These are phyloP conservation scores for Fraxinus quadrangulata DNA, from an alignment of 257 asterid species.

Conservation along the genomic window DNA sequence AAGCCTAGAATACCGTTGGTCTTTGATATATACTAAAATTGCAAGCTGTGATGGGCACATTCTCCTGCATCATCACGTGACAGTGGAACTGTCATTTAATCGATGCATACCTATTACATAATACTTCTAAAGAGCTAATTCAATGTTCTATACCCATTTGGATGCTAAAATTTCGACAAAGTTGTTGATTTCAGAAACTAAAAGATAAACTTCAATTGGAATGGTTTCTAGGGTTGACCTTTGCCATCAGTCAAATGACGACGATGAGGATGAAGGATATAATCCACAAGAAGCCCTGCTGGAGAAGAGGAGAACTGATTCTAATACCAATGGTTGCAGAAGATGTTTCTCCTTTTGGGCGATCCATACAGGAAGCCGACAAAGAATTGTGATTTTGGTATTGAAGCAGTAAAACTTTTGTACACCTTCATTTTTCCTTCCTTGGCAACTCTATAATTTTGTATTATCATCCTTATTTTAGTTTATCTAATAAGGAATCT, in stretches of 20 bases:
- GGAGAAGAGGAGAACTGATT: slow-evolving; percentile 53
- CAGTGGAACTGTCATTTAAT: background rate
- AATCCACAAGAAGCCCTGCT: slow-evolving; percentile 64
- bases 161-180: background rate
- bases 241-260: slow-evolving; percentile 85
- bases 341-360: slow-evolving; percentile 64
- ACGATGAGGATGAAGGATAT: slow-evolving; percentile 80
- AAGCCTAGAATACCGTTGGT: background rate
- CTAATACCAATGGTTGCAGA: slow-evolving; percentile 42
- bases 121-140: background rate
- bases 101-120: background rate
- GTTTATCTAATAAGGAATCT: slow-evolving; percentile 22
- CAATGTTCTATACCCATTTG: slow-evolving; percentile 6
- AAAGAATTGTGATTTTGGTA: slow-evolving; percentile 87
- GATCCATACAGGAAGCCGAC: slow-evolving; percentile 76
- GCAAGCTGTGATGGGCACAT: background rate
- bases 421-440: slow-evolving; percentile 6
- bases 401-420: background rate
- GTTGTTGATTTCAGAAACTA: background rate
- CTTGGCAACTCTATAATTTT: background rate
- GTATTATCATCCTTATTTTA: slow-evolving; percentile 22
- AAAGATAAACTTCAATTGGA: slow-evolving; percentile 16
- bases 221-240: slow-evolving; percentile 86
- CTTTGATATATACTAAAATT: background rate
- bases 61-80: background rate